Base-by-base conservation (phyloP, 164 flowering plant genomes). In the Liquidambar formosana region DNA sequence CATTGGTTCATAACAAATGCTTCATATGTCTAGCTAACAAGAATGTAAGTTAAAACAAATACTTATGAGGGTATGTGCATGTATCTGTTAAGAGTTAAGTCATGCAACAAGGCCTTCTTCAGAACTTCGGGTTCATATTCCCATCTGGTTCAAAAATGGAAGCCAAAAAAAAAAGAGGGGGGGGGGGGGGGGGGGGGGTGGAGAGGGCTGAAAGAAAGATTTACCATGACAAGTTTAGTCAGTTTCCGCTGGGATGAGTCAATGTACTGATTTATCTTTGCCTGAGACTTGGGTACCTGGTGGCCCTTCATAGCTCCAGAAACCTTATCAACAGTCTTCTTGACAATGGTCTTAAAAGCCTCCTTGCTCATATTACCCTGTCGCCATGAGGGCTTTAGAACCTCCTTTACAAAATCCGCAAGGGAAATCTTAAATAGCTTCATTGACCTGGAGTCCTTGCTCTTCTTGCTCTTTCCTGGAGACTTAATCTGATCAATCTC, bases 321-420 rank as follows among this genome's bases (percentile, higher is more conserved):
- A 14, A 93, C 99, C 75, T 91, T 95, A 75, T 93, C 99, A 66
- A 95, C 97, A 61, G 98, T 93, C 80, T 93, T 95, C 79, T 90
- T 93, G 41, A 93, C 99, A 83, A 95, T 90, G 26, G 99, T 95
- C 85, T 95, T 95, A 75, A 95, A 95, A 33, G 94, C 97, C 73
- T 93, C 99, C 82, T 95, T 93, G 85, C 99, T 95, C 98, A 95
- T 91, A 80, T 93, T 95, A 67, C 99, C 99, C 73, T 93, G 93
- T 26, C 94, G 82, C 99, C 99, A 95, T 57, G 98, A 93, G 41
- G 99, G 99, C 81, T 91, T 93, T 45, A 95, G 67, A 65, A 93
- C 85, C 61, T 95, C 99, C 81, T 95, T 95, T 15, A 93, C 99
- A 85, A 95, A 95, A 76, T 89, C 78, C 43, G 99, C 97, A 82